Percentiles rank a stretch among this genome's conserved stretches.
phyloP scores from a whole-genome alignment of 202 grass and related monocot genomes.

The Dendrocalamus latiflorus region DNA sequence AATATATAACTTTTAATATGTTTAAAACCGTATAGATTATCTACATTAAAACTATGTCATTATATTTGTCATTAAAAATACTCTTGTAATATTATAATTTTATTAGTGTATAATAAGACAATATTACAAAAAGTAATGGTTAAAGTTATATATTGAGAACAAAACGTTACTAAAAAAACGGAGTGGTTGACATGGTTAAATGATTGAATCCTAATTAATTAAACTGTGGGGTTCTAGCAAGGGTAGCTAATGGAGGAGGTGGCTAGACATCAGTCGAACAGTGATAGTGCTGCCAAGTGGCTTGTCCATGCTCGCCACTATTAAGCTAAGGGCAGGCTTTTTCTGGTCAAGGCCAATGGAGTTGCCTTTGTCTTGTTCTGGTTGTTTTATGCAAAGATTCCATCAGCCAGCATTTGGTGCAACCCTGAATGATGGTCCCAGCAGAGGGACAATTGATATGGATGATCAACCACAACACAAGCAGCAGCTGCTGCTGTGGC shows the following conservation, averaged over 20 bases:
- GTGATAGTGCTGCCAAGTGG: constrained; percentile 42
- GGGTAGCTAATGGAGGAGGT: not conserved
- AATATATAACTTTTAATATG: too few species aligned
- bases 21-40: too few species aligned
- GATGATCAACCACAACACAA: constrained; percentile 15
- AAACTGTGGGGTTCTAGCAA: too few species aligned
- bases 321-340: not conserved
- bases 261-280: not conserved
- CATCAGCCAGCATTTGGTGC: constrained; percentile 15
- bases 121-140: too few species aligned
- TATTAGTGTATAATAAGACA: too few species aligned
- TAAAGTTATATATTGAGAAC: too few species aligned
- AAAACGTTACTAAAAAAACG: too few species aligned
- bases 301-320: constrained; percentile 63
- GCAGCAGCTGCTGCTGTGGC: not conserved
- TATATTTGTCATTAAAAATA: too few species aligned
- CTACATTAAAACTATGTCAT: too few species aligned
- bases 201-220: not conserved
- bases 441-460: constrained; percentile 42
- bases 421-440: constrained; percentile 3
- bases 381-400: constrained; percentile 44
- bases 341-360: constrained; percentile 40
- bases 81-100: too few species aligned
- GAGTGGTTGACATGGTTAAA: not conserved
- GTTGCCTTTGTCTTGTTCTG: constrained; percentile 31